Percentiles rank a stretch among this genome's conserved stretches.
These are phyloP conservation scores for Diaporthe citriasiana DNA, from an alignment of 2,329 filamentous ascomycete genomes.

Conservation along the genomic window DNA sequence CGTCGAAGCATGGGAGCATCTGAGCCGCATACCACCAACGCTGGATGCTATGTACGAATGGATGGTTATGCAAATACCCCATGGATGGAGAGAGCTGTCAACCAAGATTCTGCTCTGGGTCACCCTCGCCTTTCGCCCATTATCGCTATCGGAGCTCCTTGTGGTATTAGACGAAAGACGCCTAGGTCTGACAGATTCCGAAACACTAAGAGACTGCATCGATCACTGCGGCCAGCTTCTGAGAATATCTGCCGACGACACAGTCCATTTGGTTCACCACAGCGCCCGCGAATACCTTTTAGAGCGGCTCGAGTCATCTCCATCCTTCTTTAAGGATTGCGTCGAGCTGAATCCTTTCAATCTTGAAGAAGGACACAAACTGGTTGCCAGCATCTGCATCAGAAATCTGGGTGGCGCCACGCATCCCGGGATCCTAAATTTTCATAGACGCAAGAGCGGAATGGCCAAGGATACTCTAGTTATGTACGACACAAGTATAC, in stretches of 20 bases:
- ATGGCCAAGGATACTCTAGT: too few relatives aligned
- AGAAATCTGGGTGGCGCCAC: not conserved
- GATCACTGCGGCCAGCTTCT: not conserved
- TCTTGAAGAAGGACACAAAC: not conserved
- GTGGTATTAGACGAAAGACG: not conserved
- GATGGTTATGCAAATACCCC: not conserved
- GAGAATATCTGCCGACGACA: not conserved
- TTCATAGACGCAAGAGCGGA: not conserved
- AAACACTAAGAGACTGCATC: not conserved
- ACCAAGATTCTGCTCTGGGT: slow-evolving; percentile 8
- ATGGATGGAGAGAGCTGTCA: not conserved
- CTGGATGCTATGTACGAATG: not conserved
- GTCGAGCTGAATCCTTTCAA: slow-evolving; percentile 9
- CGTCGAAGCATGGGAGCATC: slow-evolving; percentile 5
- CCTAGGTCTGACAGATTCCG: not conserved
- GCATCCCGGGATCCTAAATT: not conserved
- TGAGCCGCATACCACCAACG: not conserved
- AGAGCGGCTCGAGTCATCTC: slow-evolving; percentile 5
- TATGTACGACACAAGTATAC: not conserved
- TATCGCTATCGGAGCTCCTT: not conserved
- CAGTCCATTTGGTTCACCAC: not conserved
- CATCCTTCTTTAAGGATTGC: slow-evolving; percentile 12
- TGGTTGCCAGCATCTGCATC: not conserved
- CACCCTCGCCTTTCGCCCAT: not conserved
- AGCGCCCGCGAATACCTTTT: not conserved